Evolutionary conservation across 805 yeast species (phyloP).

Genomic region (Candida insectalens): DNA sequence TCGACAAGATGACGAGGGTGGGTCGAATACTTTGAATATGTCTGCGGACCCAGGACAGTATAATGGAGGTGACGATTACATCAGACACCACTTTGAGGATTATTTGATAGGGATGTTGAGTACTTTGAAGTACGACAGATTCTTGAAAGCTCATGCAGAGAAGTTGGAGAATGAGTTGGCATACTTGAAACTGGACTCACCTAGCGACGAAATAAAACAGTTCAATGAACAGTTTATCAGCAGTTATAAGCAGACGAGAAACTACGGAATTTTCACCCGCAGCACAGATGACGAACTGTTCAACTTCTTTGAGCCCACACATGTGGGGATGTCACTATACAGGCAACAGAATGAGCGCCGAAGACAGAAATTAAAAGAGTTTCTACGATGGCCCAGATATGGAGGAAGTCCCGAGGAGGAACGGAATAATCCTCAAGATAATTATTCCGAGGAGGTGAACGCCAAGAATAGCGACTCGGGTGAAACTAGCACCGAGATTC

Average conservation of each 20-base stretch:
- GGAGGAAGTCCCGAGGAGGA: slow-evolving; percentile 1
- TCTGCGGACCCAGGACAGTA: slow-evolving; percentile 32
- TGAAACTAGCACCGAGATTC: no score
- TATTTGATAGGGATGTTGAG: slow-evolving; percentile 71
- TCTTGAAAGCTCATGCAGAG: slow-evolving; percentile 25
- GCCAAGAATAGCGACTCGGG: neutral
- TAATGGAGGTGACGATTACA: slow-evolving; percentile 77
- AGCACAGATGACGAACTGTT: slow-evolving; percentile 63
- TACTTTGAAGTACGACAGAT: slow-evolving; percentile 59
- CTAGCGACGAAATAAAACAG: slow-evolving; percentile 15
- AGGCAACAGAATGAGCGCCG: slow-evolving; percentile 1
- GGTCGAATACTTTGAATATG: slow-evolving; percentile 19
- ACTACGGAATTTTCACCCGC: slow-evolving; percentile 42
- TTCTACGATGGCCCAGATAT: no score
- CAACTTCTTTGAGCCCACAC: slow-evolving; percentile 27
- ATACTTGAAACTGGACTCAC: slow-evolving; percentile 13
- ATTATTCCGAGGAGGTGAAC: neutral
- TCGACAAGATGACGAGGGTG: neutral
- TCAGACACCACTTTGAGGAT: slow-evolving; percentile 83
- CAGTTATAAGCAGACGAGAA: slow-evolving; percentile 45
- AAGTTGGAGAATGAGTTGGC: slow-evolving; percentile 15
- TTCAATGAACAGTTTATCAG: slow-evolving; percentile 30
- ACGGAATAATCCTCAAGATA: neutral
- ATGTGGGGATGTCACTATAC: slow-evolving; percentile 12
- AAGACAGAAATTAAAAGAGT: neutral